Conservation (phyloP, 1,284 basidiomycete genomes). For the Pseudozyma tsukubaensis region DNA sequence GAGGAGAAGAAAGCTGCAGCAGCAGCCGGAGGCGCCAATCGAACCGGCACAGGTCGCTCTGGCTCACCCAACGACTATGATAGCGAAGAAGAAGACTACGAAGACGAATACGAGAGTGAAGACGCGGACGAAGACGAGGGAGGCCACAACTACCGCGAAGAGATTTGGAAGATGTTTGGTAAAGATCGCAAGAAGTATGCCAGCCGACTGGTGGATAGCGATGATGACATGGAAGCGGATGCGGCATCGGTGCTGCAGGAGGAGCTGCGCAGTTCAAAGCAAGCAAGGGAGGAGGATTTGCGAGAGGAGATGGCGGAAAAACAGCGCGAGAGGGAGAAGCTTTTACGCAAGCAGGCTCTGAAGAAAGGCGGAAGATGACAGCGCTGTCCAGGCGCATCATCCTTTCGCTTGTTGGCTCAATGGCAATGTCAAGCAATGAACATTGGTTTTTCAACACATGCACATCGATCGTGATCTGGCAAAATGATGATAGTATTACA, state of each 20-base stretch:
- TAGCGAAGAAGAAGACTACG: slow-evolving; percentile 35
- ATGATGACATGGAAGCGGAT: slow-evolving; percentile 67
- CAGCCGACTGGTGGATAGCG: slow-evolving; percentile 55
- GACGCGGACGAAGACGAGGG: slow-evolving; percentile 27
- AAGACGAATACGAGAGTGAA: slow-evolving; percentile 43
- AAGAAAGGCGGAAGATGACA: slow-evolving; percentile 11
- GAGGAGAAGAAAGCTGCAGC: slow-evolving; percentile 49
- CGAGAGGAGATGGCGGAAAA: slow-evolving; percentile 54
- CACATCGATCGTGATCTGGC: no score
- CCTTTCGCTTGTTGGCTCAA: not conserved
- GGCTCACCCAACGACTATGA: slow-evolving; percentile 33
- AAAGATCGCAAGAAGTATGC: slow-evolving; percentile 57
- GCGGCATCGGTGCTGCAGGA: slow-evolving; percentile 57
- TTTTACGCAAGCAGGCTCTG: slow-evolving; percentile 29
- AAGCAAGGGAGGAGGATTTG: slow-evolving; percentile 59
- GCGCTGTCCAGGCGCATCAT: not conserved
- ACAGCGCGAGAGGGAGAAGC: slow-evolving; percentile 53
- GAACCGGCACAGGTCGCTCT: slow-evolving; percentile 2
- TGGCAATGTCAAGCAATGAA: not conserved
- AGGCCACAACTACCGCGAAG: slow-evolving; percentile 40
- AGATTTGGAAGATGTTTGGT: slow-evolving; percentile 66
- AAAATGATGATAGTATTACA: no score
- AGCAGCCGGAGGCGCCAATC: slow-evolving; percentile 4
- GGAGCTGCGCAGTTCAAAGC: slow-evolving; percentile 54
- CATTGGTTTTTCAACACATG: no score